Evolutionary conservation across 345 rosid genomes (phyloP), one percentile per base, ranked within the genome.

Genomic region (Anacardium occidentale): DNA sequence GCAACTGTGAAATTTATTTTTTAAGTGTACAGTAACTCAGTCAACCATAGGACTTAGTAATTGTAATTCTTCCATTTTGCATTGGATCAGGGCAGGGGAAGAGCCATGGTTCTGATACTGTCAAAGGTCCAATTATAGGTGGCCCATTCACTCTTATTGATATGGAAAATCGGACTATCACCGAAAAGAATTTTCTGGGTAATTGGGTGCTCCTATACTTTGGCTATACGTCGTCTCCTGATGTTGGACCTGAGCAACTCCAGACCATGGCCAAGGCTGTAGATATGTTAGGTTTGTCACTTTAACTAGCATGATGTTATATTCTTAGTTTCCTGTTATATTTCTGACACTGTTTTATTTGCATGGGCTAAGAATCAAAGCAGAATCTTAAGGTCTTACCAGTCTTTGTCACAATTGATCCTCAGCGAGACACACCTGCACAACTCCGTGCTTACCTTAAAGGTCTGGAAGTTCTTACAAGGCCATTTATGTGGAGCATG

Each of bases 151-250:
- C 88, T 58, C 83, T 91, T 62, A 70, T 84, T 34, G 84, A 89
- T 83, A 82, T 89, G 7, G 85, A 87, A 71, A 79, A 83, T 65
- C 84, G 51, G 74, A 66, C 73, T 2, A 83, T 95, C 45, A 88
- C 90, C 10, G 90, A 87, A 75, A 48, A 75, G 54, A 79, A 83
- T 75, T 82, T 95, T 50, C 64, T 72, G 1, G 98, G 98, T 61
- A 87, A 90, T 37, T 95, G 98, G 99, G 78, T 86, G 79, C 85
- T 92, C 53, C 79, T 95, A 45, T 87, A 89, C 86, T 95, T 95
- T 55, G 99, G 99, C 21, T 92, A 92, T 76, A 88, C 99, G 25
- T 92, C 83, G 72, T 91, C 98, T 37, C 99, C 99, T 42, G 98
- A 91, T 88, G 80, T 86, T 72, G 96, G 99, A 45, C 99, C 97